Evolutionary conservation across 23 red algal species (phyloP), one percentile per base, ranked within the genome.

Genomic region (Gracilaria domingensis): DNA sequence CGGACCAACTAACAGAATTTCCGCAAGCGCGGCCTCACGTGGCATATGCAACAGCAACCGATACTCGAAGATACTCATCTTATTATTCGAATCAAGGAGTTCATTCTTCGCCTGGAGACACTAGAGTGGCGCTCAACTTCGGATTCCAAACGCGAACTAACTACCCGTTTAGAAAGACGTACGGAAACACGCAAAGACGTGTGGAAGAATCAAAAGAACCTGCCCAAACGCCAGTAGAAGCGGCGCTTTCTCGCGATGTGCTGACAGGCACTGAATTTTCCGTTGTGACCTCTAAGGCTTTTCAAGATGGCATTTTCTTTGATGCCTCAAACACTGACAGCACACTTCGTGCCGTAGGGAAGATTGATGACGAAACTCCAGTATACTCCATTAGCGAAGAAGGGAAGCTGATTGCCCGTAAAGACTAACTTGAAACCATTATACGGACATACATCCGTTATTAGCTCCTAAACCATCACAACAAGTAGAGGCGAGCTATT

Each of bases 71-170:
- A 69, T 18, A 69, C 30, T 13, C 30, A 14, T 77, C 72, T 23
- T 50, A 77, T 51, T 51, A 77, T 20, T 49, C 72, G 42, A 30
- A 51, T 26, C 72, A 32, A 50, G 72, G 40, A 3, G 72, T 77
- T 77, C 39, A 77, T 77, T 77, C 40, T 77, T 45, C 72, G 8
- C 72, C 72, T 26, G 45, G 40, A 30, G 39, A 77, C 45, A 77
- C 72, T 3, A 50, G 40, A 20, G 45, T 51, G 45, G 72, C 72
- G 11, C 72, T 77, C 21, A 77, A 77, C 39, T 77, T 77, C 50
- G 72, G 72, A 3, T 77, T 77, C 45, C 72, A 77, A 77, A 45
- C 40, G 4, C 30, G 72, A 77, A 77, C 72, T 25, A 77, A 77
- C 72, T 77, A 77, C 16, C 72, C 72, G 40, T 49, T 77, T 50